Percentiles rank a stretch among this genome's conserved stretches.
These are phyloP conservation scores for Botrytis fabae DNA, from an alignment of 2,329 filamentous ascomycete species.

Conservation along the genomic window DNA sequence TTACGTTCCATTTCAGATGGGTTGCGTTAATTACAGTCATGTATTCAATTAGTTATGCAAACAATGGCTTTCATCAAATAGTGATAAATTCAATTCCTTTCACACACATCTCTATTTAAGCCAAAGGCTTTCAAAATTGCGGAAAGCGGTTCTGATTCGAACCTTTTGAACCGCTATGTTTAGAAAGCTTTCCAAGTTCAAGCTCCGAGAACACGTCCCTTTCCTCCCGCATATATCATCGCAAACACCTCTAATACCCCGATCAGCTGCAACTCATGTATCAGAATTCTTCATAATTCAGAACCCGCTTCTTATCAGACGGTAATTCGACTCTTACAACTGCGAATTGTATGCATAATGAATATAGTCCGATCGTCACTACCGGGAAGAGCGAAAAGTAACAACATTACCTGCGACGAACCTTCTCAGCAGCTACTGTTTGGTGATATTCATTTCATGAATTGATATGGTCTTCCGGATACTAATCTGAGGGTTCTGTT, in stretches of 20 bases:
- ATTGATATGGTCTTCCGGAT: neutral
- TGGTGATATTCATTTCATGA: too few species aligned
- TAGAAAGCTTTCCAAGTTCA: neutral
- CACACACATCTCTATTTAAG: neutral
- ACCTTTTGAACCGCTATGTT: rapidly evolving
- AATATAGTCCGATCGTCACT: too few species aligned
- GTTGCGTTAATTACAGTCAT: too few species aligned
- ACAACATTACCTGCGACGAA: too few species aligned
- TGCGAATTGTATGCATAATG: too few species aligned
- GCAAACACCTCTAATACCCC: neutral
- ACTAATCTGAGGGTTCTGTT: neutral
- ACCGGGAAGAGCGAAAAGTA: too few species aligned
- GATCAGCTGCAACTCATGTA: neutral
- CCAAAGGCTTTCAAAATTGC: rapidly evolving
- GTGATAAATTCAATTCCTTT: rapidly evolving
- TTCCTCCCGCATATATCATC: neutral
- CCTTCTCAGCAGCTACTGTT: too few species aligned
- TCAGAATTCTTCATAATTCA: neutral
- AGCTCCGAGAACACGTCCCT: neutral
- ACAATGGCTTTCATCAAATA: neutral
- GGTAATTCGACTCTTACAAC: too few species aligned
- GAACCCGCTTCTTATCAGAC: neutral
- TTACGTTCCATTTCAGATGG: rapidly evolving
- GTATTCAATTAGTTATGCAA: neutral
- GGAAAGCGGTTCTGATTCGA: neutral